These are phyloP conservation scores for Aureococcus anophagefferens DNA, from an alignment of 108 stramenopile genomes.

Conservation along the genomic window DNA sequence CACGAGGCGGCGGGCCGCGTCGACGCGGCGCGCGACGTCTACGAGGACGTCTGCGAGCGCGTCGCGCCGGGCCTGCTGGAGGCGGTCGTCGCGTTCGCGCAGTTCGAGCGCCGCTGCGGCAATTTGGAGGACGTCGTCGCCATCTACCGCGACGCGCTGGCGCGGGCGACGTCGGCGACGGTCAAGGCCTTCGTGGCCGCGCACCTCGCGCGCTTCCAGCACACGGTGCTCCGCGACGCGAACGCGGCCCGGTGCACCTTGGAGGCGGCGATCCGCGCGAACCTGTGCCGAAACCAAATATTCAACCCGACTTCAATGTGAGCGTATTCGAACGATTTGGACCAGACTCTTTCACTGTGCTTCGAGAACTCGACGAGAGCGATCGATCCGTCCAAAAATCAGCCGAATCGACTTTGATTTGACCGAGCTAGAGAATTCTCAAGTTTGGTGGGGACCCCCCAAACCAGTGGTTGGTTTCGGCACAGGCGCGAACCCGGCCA, in stretches of 20 bases:
- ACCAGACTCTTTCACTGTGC: no score
- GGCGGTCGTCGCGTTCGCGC: constrained; percentile 15
- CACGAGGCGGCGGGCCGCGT: constrained; percentile 16
- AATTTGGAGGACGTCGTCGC: constrained; percentile 8
- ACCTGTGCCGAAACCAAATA: no score
- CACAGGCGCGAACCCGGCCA: no score
- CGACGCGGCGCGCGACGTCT: constrained; percentile 9
- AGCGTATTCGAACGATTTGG: no score
- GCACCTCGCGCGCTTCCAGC: constrained; percentile 20
- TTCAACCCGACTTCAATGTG: no score
- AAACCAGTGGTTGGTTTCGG: no score
- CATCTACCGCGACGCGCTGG: constrained; percentile 13
- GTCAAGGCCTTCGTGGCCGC: constrained; percentile 6
- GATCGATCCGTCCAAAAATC: no score
- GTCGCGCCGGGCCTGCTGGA: constrained; percentile 19
- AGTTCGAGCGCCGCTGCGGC: constrained; percentile 17
- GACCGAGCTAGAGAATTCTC: no score
- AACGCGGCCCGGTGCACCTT: constrained; percentile 8
- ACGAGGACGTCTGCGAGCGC: constrained; percentile 2
- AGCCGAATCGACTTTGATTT: no score
- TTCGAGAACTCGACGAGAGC: no score
- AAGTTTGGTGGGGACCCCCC: no score
- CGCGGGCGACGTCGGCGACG: not conserved
- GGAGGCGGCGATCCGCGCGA: constrained; percentile 4
- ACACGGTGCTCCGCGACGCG: constrained; percentile 5